Evolutionary conservation across 169 alveolate genomes (phyloP), one percentile per base, ranked within the genome.

Genomic region (Ichthyophthirius multifiliis): DNA sequence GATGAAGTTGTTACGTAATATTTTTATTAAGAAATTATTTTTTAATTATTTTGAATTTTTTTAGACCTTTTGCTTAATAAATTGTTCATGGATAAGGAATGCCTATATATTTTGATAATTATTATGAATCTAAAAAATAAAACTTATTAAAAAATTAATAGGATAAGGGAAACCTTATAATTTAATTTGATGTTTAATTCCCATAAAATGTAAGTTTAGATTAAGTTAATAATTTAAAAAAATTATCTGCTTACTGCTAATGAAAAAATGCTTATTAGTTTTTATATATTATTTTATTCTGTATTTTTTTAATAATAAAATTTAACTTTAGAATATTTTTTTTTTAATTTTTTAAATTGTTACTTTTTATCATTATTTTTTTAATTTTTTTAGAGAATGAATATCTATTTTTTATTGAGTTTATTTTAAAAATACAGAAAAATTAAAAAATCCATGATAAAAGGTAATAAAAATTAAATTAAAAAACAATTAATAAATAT

Each of bases 1-100:
- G 71, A 55, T 27, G 71, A 55, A 27, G 71, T 55, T n/a, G 34
- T 55, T 23, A 55, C 71, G 71, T 55, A 55, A 46, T 45, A n/a
- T n/a, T n/a, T n/a, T n/a, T 12, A 16, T 46, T 46, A 16, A 55
- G 31, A 20, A 10, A 55, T 16, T 9, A 48, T 0, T 10, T 27
- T 23, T 55, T 1, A 45, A 45, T 45, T 45, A 45, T 10, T n/a
- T 3, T 6, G 15, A 16, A 4, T 6, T 12, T n/a, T 12, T 45
- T 45, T 20, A 55, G 71, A 6, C 71, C 71, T 20, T 27, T 27
- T 27, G 31, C 71, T 4, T n/a, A 27, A 10, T 27, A 55, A 55
- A 39, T 55, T 5, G 71, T 55, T 55, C 43, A 55, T 27, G 71
- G 71, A 27, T 34, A 55, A 55, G 71, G 71, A 10, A 55, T 55